Conservation (phyloP, 441 rosid species). For the Populus trichocarpa region DNA sequence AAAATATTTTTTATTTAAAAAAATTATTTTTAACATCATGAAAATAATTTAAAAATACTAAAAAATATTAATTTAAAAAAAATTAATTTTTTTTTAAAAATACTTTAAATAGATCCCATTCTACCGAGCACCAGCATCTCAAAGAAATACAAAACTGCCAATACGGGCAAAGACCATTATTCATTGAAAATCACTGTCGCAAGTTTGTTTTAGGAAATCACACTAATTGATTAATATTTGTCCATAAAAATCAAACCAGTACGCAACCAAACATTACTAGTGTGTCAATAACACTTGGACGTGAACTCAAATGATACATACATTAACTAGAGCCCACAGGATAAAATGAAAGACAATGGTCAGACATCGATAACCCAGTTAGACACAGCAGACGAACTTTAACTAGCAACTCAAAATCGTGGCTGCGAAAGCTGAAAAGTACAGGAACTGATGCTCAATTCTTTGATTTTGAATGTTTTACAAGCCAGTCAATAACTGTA, state of each 20-base stretch:
- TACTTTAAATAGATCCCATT: too few relatives aligned
- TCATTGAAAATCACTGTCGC: constrained; percentile 21
- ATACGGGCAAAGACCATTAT: not conserved
- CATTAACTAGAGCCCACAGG: constrained; percentile 7
- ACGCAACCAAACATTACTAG: constrained; percentile 16
- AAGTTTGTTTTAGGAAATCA: constrained; percentile 22
- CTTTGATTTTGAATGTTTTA: constrained; percentile 84
- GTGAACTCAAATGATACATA: constrained; percentile 12
- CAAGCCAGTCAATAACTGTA: constrained; percentile 87
- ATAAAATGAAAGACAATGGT: constrained; percentile 13
- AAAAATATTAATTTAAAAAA: too few relatives aligned
- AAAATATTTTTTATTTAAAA: too few relatives aligned
- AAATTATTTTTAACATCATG: too few relatives aligned
- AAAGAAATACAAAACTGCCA: not conserved
- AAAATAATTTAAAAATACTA: too few relatives aligned
- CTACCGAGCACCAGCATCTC: not conserved
- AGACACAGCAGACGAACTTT: constrained; percentile 18
- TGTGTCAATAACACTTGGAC: constrained; percentile 8
- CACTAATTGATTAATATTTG: constrained; percentile 21
- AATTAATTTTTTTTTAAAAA: too few relatives aligned
- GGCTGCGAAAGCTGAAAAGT: not conserved
- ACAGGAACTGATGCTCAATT: constrained; percentile 28
- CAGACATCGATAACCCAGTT: constrained; percentile 18
- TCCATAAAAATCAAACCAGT: constrained; percentile 29
- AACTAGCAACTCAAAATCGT: constrained; percentile 9